phyloP scores from a whole-genome alignment of 2,329 filamentous ascomycete genomes.

The Aspergillus pseudoterreus region DNA sequence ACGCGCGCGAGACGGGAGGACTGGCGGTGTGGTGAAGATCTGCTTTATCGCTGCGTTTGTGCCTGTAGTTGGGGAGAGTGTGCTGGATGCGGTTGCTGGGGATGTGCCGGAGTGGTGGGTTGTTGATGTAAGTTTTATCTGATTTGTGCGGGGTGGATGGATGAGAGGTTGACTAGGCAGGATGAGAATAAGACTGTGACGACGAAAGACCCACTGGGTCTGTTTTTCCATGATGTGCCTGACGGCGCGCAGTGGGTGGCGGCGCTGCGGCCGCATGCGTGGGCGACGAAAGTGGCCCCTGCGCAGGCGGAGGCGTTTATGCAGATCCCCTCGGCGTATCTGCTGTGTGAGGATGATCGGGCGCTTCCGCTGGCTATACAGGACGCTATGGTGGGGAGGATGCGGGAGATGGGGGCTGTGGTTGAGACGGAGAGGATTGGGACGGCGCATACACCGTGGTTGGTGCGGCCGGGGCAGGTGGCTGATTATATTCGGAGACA shows the following conservation, averaged over 20 bases:
- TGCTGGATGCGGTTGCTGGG: constrained; percentile 28
- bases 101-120: constrained; percentile 26
- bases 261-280: constrained; percentile 28
- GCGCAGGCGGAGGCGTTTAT: constrained; percentile 25
- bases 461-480: constrained; percentile 20
- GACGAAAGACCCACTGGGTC: constrained; percentile 18
- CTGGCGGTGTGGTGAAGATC: constrained; percentile 32
- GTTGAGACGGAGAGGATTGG: constrained; percentile 28
- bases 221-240: constrained; percentile 32
- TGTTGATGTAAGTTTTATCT: constrained; percentile 22
- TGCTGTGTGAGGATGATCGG: constrained; percentile 28
- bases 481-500: constrained; percentile 17
- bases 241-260: constrained; percentile 26
- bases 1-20: constrained; percentile 21
- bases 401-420: constrained; percentile 19
- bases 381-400: constrained; percentile 29
- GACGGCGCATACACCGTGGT: constrained; percentile 28
- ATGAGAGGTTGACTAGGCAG: constrained; percentile 3
- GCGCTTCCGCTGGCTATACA: constrained; percentile 28
- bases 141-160: not conserved
- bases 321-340: constrained; percentile 22
- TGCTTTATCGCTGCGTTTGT: constrained; percentile 34
- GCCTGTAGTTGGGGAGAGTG: constrained; percentile 27
- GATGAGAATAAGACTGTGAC: constrained; percentile 22
- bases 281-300: constrained; percentile 24